Percentiles rank a stretch among this genome's conserved stretches.
phyloP scores from a whole-genome alignment of 345 rosid genomes.

The Xanthoceras sorbifolium region DNA sequence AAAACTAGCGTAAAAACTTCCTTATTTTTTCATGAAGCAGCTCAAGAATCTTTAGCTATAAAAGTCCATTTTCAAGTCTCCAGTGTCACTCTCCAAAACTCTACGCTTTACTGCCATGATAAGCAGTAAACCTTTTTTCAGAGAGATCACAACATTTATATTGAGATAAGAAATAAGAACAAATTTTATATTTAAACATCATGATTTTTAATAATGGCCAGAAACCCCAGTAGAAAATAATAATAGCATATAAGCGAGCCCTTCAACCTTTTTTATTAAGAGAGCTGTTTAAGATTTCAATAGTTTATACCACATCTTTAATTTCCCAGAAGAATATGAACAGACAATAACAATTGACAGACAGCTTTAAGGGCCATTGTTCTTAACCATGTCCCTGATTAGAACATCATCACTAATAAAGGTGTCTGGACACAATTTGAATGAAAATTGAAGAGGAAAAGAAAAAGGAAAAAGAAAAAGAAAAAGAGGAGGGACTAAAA shows the following conservation, averaged over 20 bases:
- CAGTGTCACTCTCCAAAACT: not conserved
- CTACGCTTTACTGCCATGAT: not conserved
- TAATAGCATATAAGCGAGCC: not conserved
- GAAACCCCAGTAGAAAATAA: not conserved
- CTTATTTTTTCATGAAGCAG: not conserved
- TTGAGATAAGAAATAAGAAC: not conserved
- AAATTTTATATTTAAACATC: not conserved
- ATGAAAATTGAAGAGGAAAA: not conserved
- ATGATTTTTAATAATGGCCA: not conserved
- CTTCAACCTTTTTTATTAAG: not conserved
- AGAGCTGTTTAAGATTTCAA: not conserved
- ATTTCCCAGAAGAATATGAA: not conserved
- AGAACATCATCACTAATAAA: too few species aligned
- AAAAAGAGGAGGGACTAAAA: too few species aligned
- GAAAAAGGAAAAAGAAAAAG: too few species aligned
- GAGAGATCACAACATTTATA: not conserved
- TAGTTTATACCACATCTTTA: not conserved
- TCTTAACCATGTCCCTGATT: not conserved
- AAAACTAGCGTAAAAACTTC: not conserved
- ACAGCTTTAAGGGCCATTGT: not conserved
- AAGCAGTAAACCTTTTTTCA: not conserved
- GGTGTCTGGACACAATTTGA: not conserved
- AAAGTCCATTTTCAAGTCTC: not conserved
- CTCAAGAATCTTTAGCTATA: not conserved
- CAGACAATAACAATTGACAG: not conserved